phyloP scores from a whole-genome alignment of 202 grass and related monocot genomes.

The Setaria italica region DNA sequence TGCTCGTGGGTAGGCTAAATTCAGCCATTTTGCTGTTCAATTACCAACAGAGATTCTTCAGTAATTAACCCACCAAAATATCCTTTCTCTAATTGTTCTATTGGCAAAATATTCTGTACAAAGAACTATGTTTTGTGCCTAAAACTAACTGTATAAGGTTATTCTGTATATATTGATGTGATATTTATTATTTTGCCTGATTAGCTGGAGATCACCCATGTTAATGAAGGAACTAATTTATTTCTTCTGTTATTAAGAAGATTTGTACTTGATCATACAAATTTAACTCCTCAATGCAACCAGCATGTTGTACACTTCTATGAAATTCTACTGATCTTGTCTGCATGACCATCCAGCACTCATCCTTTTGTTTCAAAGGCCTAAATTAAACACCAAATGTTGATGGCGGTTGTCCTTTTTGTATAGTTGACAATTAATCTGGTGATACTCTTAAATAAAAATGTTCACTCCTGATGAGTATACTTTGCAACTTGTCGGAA shows the following conservation, averaged over 20 bases:
- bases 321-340: background rate
- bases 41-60: no score
- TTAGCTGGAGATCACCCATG: background rate
- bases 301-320: background rate
- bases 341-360: background rate
- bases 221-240: background rate
- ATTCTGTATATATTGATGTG: no score
- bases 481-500: background rate
- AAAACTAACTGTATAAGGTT: background rate
- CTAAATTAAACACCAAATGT: background rate
- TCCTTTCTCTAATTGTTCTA: no score
- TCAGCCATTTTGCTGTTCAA: no score
- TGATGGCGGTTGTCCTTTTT: background rate
- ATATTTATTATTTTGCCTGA: background rate
- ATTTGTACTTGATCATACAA: background rate
- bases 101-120: background rate
- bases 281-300: background rate
- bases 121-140: background rate
- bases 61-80: no score
- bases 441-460: background rate
- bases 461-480: background rate
- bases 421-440: background rate
- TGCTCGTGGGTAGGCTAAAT: no score
- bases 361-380: background rate
- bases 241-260: background rate